phyloP scores from a whole-genome alignment of 768 basidiomycete species.

The Dioszegia aurantiaca region DNA sequence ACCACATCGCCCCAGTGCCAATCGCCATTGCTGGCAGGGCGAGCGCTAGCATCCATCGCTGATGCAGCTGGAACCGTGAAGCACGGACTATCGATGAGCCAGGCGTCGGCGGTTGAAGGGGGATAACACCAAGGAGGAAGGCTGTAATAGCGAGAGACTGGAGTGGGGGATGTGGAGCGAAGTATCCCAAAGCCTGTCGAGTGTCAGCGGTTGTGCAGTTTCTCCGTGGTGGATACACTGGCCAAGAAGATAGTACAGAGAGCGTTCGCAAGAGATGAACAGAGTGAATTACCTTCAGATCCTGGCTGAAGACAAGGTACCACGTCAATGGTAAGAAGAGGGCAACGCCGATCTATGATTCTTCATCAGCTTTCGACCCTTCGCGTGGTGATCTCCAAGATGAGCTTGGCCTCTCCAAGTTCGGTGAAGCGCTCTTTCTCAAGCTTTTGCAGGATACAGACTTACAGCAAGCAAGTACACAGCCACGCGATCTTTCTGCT shows the following conservation, averaged over 20 bases:
- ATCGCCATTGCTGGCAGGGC: constrained; percentile 62
- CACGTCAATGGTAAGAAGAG: constrained; percentile 40
- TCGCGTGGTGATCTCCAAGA: too few species aligned
- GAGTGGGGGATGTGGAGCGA: constrained; percentile 65
- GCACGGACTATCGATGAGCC: constrained; percentile 61
- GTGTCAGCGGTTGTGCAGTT: neutral
- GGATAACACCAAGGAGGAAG: constrained; percentile 61
- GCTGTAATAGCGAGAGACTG: constrained; percentile 61
- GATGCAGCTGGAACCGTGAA: constrained; percentile 68
- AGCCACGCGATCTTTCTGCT: neutral
- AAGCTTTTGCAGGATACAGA: neutral
- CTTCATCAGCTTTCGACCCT: too few species aligned
- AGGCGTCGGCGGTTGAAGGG: constrained; percentile 65
- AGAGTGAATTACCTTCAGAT: constrained; percentile 25
- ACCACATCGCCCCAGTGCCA: constrained; percentile 64
- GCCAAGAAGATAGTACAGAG: too few species aligned
- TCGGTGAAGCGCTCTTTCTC: too few species aligned
- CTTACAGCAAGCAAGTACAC: constrained; percentile 8
- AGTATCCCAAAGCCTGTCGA: constrained; percentile 57
- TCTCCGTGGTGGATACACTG: too few species aligned
- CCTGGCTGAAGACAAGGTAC: constrained; percentile 38
- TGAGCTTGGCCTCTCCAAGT: too few species aligned
- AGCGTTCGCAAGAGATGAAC: neutral
- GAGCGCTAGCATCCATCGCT: constrained; percentile 60
- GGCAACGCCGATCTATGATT: constrained; percentile 27